These are phyloP conservation scores for Phellinidium pouzarii DNA, from an alignment of 1,284 basidiomycete genomes.

Conservation along the genomic window DNA sequence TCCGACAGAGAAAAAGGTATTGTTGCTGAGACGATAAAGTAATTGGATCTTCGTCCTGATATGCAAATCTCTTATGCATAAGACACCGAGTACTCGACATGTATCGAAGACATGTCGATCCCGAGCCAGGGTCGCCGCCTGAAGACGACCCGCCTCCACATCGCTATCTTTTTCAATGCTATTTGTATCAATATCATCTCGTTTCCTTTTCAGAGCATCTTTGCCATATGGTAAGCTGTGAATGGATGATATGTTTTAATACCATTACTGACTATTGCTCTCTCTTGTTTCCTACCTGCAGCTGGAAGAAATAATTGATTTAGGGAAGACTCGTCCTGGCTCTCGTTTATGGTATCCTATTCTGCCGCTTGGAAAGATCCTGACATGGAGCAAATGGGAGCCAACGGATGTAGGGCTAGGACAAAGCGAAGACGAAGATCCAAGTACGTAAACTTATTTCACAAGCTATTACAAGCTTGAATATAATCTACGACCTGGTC, in stretches of 20 bases:
- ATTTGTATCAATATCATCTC: slow-evolving; percentile 59
- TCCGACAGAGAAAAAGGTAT: slow-evolving; percentile 48
- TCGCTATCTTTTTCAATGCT: slow-evolving; percentile 60
- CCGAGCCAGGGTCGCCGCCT: slow-evolving; percentile 29
- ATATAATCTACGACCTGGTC: background rate
- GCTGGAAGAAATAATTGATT: background rate
- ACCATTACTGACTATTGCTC: slow-evolving; percentile 31
- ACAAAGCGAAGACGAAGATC: slow-evolving; percentile 48
- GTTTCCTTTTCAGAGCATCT: slow-evolving; percentile 32
- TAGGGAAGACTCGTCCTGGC: slow-evolving; percentile 28
- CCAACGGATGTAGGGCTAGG: slow-evolving; percentile 35
- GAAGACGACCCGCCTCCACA: slow-evolving; percentile 44
- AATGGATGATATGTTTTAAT: background rate
- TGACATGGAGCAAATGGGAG: slow-evolving; percentile 44
- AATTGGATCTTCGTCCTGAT: background rate
- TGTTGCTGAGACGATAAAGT: too few relatives aligned
- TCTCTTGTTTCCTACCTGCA: background rate
- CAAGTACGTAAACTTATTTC: slow-evolving; percentile 29
- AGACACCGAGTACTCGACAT: slow-evolving; percentile 66
- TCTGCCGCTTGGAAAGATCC: slow-evolving; percentile 33
- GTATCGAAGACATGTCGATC: slow-evolving; percentile 57
- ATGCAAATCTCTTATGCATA: background rate
- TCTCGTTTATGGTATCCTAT: slow-evolving; percentile 66
- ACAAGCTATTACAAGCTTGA: background rate
- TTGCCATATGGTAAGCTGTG: slow-evolving; percentile 23